phyloP scores from a whole-genome alignment of 177 flowering plant species.

The Telopea speciosissima region DNA sequence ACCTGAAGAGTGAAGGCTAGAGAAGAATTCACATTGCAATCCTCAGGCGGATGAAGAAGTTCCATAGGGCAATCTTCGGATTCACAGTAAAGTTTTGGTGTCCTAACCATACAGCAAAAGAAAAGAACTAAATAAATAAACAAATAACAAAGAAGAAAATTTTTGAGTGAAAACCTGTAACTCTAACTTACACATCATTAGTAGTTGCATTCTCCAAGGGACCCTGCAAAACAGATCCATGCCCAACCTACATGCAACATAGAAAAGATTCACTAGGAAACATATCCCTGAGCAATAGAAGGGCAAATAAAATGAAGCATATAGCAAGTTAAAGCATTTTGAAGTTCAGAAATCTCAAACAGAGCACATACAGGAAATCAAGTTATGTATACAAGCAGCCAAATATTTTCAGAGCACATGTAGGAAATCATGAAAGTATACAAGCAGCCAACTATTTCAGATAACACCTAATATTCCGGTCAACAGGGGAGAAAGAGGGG shows the following conservation, averaged over 20 bases:
- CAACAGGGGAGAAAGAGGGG: too few relatives aligned
- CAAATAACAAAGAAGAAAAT: neutral
- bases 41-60: conserved; percentile 93
- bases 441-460: neutral
- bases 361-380: neutral
- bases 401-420: neutral
- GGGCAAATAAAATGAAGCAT: neutral
- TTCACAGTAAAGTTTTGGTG: conserved; percentile 79
- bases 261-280: conserved; percentile 1
- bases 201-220: conserved; percentile 71
- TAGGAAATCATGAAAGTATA: neutral
- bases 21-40: conserved; percentile 96
- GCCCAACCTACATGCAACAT: conserved; percentile 66
- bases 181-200: conserved; percentile 62
- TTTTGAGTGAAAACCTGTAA: neutral
- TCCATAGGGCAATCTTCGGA: conserved; percentile 69
- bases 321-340: neutral
- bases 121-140: neutral
- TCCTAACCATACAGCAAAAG: conserved; percentile 36
- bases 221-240: conserved; percentile 83
- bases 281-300: neutral
- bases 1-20: conserved; percentile 96
- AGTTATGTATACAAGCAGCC: neutral
- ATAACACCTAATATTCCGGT: too few relatives aligned
- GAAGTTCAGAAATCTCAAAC: neutral